Conservation (phyloP, 225 moss, liverwort and hornwort genomes). For the Antitrichia curtipendula region DNA sequence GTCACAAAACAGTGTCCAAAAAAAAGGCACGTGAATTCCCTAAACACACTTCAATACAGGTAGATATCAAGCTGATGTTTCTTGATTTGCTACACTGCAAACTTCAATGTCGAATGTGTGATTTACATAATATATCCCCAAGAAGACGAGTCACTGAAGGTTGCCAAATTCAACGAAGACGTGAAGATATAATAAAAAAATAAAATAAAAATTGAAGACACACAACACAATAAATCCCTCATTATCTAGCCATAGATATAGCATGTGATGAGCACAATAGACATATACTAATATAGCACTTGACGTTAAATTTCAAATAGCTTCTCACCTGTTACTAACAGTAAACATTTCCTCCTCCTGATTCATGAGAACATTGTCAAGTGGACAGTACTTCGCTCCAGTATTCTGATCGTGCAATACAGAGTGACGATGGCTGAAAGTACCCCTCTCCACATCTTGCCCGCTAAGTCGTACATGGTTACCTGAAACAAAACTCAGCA, state of each 20-base stretch:
- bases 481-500: constrained; percentile 18
- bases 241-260: not conserved
- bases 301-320: not conserved
- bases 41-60: not conserved
- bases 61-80: not conserved
- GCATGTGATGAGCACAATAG: not conserved
- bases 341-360: constrained; percentile 92
- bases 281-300: not conserved
- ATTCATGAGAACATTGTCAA: constrained; percentile 67
- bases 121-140: not conserved
- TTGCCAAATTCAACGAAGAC: not conserved
- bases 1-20: not conserved
- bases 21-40: not conserved
- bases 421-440: constrained; percentile 95
- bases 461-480: constrained; percentile 96
- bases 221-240: not conserved
- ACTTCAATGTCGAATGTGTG: not conserved
- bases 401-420: constrained; percentile 86
- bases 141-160: not conserved
- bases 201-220: not conserved
- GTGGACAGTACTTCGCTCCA: constrained; percentile 73
- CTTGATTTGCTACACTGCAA: not conserved
- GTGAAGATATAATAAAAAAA: not conserved
- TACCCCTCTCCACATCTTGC: constrained; percentile 97
- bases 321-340: constrained; percentile 79